Evolutionary conservation across 169 alveolate species (phyloP).

Genomic region (Plasmodium relictum): DNA sequence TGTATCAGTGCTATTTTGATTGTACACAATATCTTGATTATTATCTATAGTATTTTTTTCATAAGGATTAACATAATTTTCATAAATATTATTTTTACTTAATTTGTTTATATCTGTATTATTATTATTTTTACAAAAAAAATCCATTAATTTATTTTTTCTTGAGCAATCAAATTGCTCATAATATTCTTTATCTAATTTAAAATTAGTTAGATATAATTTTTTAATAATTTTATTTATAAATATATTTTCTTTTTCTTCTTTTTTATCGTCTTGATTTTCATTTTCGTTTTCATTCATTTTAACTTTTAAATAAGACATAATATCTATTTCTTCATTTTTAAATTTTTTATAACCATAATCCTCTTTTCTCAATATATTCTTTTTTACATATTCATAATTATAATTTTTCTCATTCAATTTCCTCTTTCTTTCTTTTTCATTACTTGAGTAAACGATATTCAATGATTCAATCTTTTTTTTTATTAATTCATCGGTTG

Average conservation of each 20-base stretch:
- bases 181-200: conserved; percentile 52
- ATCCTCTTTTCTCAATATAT: conserved; percentile 27
- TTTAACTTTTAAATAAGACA: conserved; percentile 66
- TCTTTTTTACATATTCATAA: conserved; percentile 30
- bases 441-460: background rate
- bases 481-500: conserved; percentile 52
- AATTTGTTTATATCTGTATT: background rate
- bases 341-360: conserved; percentile 58
- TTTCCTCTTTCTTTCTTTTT: conserved; percentile 12
- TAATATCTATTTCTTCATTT: conserved; percentile 57
- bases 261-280: conserved; percentile 39
- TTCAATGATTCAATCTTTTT: conserved; percentile 23
- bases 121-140: background rate
- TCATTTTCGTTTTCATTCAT: conserved; percentile 63
- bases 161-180: conserved; percentile 35
- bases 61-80: background rate
- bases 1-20: background rate
- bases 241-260: conserved; percentile 58
- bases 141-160: conserved; percentile 11
- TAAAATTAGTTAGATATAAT: conserved; percentile 72
- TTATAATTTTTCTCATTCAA: background rate
- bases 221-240: conserved; percentile 67
- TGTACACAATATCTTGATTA: background rate
- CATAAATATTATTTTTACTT: background rate
- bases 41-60: background rate